These are phyloP conservation scores for Penicillium concentricum DNA, from an alignment of 2,329 filamentous ascomycete species.

Conservation along the genomic window DNA sequence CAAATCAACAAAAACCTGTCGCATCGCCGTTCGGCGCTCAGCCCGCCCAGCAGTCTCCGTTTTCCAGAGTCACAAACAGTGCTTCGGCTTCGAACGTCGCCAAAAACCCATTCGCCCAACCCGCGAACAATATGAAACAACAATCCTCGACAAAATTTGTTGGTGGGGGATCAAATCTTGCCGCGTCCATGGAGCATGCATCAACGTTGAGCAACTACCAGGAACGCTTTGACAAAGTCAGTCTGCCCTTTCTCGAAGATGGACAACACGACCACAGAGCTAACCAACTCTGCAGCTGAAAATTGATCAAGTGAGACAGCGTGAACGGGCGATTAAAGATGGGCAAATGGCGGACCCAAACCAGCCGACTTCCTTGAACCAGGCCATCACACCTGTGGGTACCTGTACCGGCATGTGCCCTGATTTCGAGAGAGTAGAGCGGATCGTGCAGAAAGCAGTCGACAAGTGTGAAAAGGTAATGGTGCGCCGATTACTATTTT, in stretches of 20 bases:
- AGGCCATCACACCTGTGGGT: slow-evolving; percentile 62
- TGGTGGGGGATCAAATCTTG: slow-evolving; percentile 6
- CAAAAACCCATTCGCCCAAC: slow-evolving; percentile 11
- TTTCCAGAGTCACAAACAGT: slow-evolving; percentile 19
- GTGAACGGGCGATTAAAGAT: slow-evolving; percentile 51
- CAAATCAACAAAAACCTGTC: slow-evolving; percentile 19
- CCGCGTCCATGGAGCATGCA: slow-evolving; percentile 24
- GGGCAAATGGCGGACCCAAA: slow-evolving; percentile 60
- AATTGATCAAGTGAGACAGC: slow-evolving; percentile 50
- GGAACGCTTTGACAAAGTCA: slow-evolving; percentile 40
- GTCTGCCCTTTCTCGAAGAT: slow-evolving; percentile 5
- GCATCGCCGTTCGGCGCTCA: slow-evolving; percentile 17
- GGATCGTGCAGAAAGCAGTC: slow-evolving; percentile 62
- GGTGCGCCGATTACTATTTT: neutral
- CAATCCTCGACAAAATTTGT: slow-evolving; percentile 12
- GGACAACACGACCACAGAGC: neutral
- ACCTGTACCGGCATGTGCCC: slow-evolving; percentile 65
- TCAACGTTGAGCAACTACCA: slow-evolving; percentile 28
- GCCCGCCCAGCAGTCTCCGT: slow-evolving; percentile 19
- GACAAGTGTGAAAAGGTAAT: slow-evolving; percentile 59
- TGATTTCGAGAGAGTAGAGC: slow-evolving; percentile 61
- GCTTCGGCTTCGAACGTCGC: slow-evolving; percentile 14
- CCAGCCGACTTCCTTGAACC: slow-evolving; percentile 57
- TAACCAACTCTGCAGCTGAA: slow-evolving; percentile 43
- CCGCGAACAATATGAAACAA: neutral